These are phyloP conservation scores for Castanospermum australe DNA, from an alignment of 306 rosid genomes.

Conservation along the genomic window DNA sequence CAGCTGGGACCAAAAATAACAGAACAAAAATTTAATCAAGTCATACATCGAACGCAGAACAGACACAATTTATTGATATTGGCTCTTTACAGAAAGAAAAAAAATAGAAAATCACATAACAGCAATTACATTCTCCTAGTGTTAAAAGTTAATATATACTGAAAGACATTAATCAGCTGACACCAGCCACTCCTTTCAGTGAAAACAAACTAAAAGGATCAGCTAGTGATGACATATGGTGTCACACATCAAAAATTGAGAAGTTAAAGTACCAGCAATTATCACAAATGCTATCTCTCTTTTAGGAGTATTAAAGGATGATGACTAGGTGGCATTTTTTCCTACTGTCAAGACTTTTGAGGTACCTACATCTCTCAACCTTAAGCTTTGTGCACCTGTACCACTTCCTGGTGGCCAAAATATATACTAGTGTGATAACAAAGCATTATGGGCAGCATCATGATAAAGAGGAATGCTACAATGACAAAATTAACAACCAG, in stretches of 20 bases:
- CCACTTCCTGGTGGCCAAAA: background rate
- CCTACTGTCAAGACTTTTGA: background rate
- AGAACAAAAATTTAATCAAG: slow-evolving; percentile 25
- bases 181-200: background rate
- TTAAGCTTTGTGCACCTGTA: background rate
- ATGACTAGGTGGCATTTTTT: background rate
- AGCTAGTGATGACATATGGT: background rate
- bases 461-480: background rate
- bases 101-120: background rate
- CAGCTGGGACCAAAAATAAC: slow-evolving; percentile 51
- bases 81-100: background rate
- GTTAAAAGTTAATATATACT: background rate
- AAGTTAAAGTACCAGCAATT: background rate
- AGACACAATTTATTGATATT: background rate
- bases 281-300: background rate
- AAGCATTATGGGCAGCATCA: background rate
- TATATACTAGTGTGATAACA: background rate
- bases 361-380: background rate
- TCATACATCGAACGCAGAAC: slow-evolving; percentile 18
- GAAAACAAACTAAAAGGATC: background rate
- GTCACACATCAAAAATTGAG: background rate
- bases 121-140: slow-evolving; percentile 4
- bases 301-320: background rate
- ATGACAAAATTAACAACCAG: background rate
- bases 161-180: background rate